Evolutionary conservation across 305 asterid species (phyloP).

Genomic region (Fraxinus paxiana): DNA sequence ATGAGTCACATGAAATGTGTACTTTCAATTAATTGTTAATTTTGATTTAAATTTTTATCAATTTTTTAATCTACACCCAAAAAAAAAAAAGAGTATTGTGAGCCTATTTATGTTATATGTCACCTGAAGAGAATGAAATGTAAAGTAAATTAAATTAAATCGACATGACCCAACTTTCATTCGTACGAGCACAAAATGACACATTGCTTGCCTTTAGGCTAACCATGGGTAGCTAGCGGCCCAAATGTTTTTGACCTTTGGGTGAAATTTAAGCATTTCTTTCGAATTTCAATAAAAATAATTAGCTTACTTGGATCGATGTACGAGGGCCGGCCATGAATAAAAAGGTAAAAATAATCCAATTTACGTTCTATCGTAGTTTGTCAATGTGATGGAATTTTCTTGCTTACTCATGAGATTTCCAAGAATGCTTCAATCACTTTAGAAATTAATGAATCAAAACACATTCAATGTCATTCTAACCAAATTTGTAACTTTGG

Average conservation of each 20-base stretch:
- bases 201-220: neutral
- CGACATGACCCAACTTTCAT: neutral
- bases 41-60: too few species aligned
- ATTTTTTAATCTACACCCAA: neutral
- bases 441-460: neutral
- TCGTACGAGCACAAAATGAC: neutral
- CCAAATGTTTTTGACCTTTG: neutral
- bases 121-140: neutral
- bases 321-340: neutral
- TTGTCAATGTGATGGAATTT: neutral
- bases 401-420: neutral
- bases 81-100: too few species aligned
- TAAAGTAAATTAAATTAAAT: neutral
- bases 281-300: neutral
- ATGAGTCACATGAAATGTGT: too few species aligned
- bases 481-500: too few species aligned
- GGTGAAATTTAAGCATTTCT: neutral
- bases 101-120: too few species aligned
- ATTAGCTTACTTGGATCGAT: neutral
- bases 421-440: neutral
- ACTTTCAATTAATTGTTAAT: too few species aligned
- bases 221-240: neutral
- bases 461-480: neutral
- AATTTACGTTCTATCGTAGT: too few species aligned
- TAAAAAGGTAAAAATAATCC: too few species aligned